Evolutionary conservation across 2,329 filamentous ascomycete species (phyloP).

Genomic region (Epichloe baconii): DNA sequence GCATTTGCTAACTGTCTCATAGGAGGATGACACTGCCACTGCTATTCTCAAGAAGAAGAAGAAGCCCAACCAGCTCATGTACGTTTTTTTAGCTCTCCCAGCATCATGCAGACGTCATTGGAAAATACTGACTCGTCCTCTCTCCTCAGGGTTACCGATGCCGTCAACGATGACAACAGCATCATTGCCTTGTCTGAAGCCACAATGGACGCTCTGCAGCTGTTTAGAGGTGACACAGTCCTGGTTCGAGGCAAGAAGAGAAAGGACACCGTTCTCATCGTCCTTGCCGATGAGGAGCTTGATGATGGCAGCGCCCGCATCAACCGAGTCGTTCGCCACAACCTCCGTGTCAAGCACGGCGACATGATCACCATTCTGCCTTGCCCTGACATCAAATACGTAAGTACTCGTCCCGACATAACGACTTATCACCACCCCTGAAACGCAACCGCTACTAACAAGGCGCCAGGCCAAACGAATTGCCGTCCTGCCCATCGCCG

Average conservation of each 20-base stretch:
- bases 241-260: conserved; percentile 99
- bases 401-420: conserved; percentile 34
- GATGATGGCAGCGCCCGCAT: conserved; percentile 95
- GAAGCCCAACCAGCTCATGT: conserved; percentile 99
- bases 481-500: conserved; percentile 92
- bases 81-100: conserved; percentile 24
- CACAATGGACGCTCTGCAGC: conserved; percentile 95
- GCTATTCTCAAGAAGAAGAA: conserved; percentile 99
- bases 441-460: conserved; percentile 7
- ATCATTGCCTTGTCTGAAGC: conserved; percentile 97
- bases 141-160: conserved; percentile 77
- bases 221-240: conserved; percentile 97
- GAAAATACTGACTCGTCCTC: not conserved
- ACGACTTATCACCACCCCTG: too few species aligned
- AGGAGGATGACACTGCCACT: conserved; percentile 86
- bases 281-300: conserved; percentile 91
- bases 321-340: conserved; percentile 97
- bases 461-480: conserved; percentile 80
- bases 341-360: conserved; percentile 95
- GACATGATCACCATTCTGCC: conserved; percentile 95
- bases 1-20: conserved; percentile 17
- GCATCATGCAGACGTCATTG: not conserved
- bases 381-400: conserved; percentile 99
- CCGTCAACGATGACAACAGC: conserved; percentile 98
- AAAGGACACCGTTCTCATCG: conserved; percentile 97